Evolutionary conservation across 257 asterid species (phyloP), one percentile per base, ranked within the genome.

Genomic region (Solanum appendiculatum): DNA sequence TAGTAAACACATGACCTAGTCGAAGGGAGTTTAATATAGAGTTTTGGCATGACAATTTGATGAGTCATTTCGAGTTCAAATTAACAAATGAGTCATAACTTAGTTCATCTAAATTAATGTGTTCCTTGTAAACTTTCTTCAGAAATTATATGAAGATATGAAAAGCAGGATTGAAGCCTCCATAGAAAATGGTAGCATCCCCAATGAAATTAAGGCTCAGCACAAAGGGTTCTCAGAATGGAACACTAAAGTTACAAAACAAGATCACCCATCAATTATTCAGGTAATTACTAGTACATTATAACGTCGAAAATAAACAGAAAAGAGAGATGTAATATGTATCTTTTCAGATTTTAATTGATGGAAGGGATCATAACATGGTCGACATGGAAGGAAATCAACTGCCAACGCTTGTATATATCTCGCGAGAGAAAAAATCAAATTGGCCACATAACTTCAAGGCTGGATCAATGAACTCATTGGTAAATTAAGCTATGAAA

Each of bases 231-330:
- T 94, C 86, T 46, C 87, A 3, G 97, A 93, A 46, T 94, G 98
- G 98, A 87, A 87, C 58, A 86, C 92, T 7, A 82, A 86, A 86
- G 72, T 86, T 39, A 86, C 91, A 63, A 94, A 91, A 89, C 92
- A 92, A 70, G 92, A 96, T 89, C 98, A 96, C 82, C 98, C 91
- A 10, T 91, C 98, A 2, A 94, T 96, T 64, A 95, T 96, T 89
- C 95, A 93, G 96, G n/a, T n/a, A n/a, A n/a, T n/a, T n/a, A n/a
- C n/a, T n/a, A n/a, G 98, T 72, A 20, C n/a, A 33, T 33, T 5
- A 27, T 44, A 81, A 48, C 11, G 44, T 81, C 44, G 9, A 48
- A 81, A 81, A 81, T 5, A 4, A 0, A 21, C 40, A 21, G 13
- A 20, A 42, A 13, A 7, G 3, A 5, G 14, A 7, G 0, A 81